Percentiles rank a stretch among this genome's conserved stretches.
These are phyloP conservation scores for Candida silvicultrix DNA, from an alignment of 805 yeast genomes.

Conservation along the genomic window DNA sequence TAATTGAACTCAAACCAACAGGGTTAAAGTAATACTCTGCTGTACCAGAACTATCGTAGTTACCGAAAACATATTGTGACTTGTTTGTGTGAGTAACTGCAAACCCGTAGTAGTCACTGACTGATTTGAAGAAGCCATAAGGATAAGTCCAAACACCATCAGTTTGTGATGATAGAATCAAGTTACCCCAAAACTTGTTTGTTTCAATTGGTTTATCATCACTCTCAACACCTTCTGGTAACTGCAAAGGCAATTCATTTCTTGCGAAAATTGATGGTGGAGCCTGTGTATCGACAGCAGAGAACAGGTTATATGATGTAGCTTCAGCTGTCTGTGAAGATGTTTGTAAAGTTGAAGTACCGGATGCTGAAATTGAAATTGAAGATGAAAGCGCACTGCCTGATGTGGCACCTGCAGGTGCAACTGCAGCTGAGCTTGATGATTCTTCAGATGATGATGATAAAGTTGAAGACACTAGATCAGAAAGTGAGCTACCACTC, in stretches of 20 bases:
- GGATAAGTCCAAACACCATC: conserved; percentile 61
- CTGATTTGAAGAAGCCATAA: conserved; percentile 48
- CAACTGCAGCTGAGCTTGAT: conserved; percentile 4
- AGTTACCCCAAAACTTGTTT: conserved; percentile 69
- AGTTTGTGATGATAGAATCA: conserved; percentile 49
- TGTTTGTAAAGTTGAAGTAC: conserved; percentile 23
- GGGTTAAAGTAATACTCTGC: conserved; percentile 47
- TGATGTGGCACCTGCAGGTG: background rate
- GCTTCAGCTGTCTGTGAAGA: conserved; percentile 20
- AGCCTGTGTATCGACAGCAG: conserved; percentile 35
- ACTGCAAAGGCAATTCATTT: conserved; percentile 34
- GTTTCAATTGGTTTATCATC: conserved; percentile 49
- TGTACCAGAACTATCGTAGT: conserved; percentile 38
- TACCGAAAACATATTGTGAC: conserved; percentile 39
- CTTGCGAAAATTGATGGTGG: conserved; percentile 43
- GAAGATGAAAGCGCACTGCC: too few species aligned
- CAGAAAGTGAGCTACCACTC: background rate
- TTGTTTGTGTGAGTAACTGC: conserved; percentile 54
- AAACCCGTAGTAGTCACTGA: conserved; percentile 41
- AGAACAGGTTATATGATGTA: conserved; percentile 38
- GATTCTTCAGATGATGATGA: conserved; percentile 20
- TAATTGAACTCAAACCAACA: conserved; percentile 44
- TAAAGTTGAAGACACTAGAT: background rate
- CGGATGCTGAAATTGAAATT: conserved; percentile 13
- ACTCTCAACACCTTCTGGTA: conserved; percentile 43